Base-by-base conservation (phyloP, 108 stramenopile genomes). In the Fragilaria radians region DNA sequence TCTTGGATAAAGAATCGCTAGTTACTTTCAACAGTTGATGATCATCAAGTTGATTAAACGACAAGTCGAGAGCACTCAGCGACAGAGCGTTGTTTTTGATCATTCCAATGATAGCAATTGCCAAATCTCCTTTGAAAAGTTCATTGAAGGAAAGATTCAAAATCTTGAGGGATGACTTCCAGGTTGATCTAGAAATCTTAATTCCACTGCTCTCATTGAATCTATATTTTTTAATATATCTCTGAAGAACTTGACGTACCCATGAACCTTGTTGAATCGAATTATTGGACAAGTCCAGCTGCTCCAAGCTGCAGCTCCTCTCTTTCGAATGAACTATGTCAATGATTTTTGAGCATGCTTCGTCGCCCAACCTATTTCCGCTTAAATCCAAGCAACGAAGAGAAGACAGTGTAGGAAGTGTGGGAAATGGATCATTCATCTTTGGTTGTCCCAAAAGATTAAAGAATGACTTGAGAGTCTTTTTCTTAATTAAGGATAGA, bases 201-300 rank as follows among this genome's bases (percentile, higher is more conserved):
- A 32, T 47, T 33, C 78, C 78, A 34, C 47, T 4, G 24, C 42
- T 48, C 28, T 66, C 65, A 30, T 81, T 61, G 66, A 61, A 74
- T 11, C 80, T 60, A 54, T 75, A 68, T 42, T 72, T 57, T 32
- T 77, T 61, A 28, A 46, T 55, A 55, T 80, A 83, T 5, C 63
- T 32, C 19, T 54, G 45, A 28, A 85, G 28, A 52, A 70, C 78
- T 52, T 47, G 54, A 1, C 65, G 48, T 2, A 80, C 73, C 18
- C 62, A 60, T 5, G 58, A 59, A 24, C 77, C 83, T 42, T 57
- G 48, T 32, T 71, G 59, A 36, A 85, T 85, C 30, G 46, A 25
- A 47, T 85, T 84, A 21, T 70, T 72, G 2, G 83, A 78, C 3
- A 85, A 46, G 52, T 85, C 83, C 1, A 85, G 72, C 32, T 68